Percentiles rank a stretch among this genome's conserved stretches.
Conservation (phyloP, 768 basidiomycete species). For the Lentinula detonsa region DNA sequence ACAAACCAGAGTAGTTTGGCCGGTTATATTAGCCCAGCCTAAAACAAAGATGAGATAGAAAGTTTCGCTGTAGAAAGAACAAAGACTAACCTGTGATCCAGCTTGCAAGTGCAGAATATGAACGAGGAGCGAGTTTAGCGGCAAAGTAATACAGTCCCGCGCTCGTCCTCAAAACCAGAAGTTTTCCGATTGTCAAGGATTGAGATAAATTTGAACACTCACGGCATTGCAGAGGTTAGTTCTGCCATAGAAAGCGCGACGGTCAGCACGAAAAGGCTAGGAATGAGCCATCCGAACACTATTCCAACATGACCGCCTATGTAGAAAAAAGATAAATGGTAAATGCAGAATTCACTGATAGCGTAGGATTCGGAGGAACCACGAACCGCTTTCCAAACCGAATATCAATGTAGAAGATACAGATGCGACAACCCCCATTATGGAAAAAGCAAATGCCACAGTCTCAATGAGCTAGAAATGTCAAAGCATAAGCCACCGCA, state of each 20-base stretch:
- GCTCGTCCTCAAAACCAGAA: conserved; percentile 46
- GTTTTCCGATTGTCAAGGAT: background rate
- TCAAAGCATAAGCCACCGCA: background rate
- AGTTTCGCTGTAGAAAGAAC: background rate
- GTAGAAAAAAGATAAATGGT: background rate
- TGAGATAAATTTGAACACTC: conserved; percentile 18
- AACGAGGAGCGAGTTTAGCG: conserved; percentile 61
- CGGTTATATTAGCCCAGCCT: conserved; percentile 72
- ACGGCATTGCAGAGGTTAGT: conserved; percentile 73
- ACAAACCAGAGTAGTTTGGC: conserved; percentile 64
- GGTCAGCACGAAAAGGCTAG: conserved; percentile 58
- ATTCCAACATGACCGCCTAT: conserved; percentile 72
- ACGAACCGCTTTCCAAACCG: conserved; percentile 53
- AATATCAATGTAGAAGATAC: conserved; percentile 64
- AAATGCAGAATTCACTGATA: background rate
- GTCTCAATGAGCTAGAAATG: conserved; percentile 47
- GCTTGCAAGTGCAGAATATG: conserved; percentile 56
- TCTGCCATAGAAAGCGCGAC: conserved; percentile 73
- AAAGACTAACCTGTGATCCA: conserved; percentile 45
- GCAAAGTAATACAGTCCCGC: conserved; percentile 79
- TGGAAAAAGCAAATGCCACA: conserved; percentile 60
- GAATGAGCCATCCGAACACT: conserved; percentile 75
- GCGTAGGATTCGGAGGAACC: background rate
- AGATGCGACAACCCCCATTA: conserved; percentile 69
- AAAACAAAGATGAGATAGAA: conserved; percentile 18